Percentiles rank a stretch among this genome's conserved stretches.
phyloP scores from a whole-genome alignment of 1,139 yeast genomes.

The Casaregolazyma lundiana region DNA sequence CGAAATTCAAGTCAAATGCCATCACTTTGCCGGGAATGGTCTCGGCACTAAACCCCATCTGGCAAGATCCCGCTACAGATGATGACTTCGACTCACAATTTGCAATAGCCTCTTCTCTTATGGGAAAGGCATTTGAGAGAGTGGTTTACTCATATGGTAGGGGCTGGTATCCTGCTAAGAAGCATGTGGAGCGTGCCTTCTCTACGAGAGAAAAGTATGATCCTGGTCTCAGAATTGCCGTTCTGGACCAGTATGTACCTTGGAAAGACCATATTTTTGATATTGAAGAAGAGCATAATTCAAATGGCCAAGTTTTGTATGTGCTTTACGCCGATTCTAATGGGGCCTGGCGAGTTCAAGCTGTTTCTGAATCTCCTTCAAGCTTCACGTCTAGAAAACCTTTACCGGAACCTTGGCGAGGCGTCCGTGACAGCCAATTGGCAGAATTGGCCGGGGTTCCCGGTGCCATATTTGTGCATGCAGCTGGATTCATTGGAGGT shows the following conservation, averaged over 20 bases:
- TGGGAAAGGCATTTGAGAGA: conserved; percentile 75
- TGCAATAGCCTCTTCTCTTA: conserved; percentile 64
- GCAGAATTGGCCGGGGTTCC: conserved; percentile 68
- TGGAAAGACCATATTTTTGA: conserved; percentile 91
- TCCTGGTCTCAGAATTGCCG: conserved; percentile 62
- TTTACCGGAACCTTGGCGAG: conserved; percentile 89
- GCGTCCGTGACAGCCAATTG: conserved; percentile 81
- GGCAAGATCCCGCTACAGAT: conserved; percentile 66
- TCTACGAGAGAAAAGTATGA: conserved; percentile 34
- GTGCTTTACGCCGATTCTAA: conserved; percentile 75
- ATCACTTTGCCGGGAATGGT: conserved; percentile 79
- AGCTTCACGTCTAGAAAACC: conserved; percentile 84
- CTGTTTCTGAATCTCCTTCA: conserved; percentile 70
- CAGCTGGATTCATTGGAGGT: conserved; percentile 97
- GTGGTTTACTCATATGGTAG: conserved; percentile 69
- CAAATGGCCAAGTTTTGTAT: conserved; percentile 58
- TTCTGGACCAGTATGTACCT: conserved; percentile 72
- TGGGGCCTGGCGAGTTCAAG: conserved; percentile 81
- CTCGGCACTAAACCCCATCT: conserved; percentile 74
- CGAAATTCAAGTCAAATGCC: conserved; percentile 38
- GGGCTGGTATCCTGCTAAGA: conserved; percentile 89
- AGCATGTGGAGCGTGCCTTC: conserved; percentile 68
- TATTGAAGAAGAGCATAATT: conserved; percentile 58
- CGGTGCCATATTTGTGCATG: conserved; percentile 89
- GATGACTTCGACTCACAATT: conserved; percentile 65